These are phyloP conservation scores for Umbelopsis sp. DNA, from an alignment of 192 early-diverging fungal species.

Conservation along the genomic window DNA sequence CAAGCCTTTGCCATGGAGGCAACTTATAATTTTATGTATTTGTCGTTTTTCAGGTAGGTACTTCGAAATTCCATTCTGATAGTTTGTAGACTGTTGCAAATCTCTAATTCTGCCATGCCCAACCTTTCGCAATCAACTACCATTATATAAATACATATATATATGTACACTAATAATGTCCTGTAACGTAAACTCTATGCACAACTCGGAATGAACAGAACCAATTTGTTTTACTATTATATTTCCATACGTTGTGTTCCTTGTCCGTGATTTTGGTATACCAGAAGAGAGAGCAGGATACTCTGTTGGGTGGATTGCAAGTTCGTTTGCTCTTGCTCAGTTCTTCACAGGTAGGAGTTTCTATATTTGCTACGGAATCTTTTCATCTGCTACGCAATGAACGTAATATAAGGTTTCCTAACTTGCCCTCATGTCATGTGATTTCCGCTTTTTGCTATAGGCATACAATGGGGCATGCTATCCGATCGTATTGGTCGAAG, in stretches of 20 bases:
- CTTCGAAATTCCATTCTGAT: not conserved
- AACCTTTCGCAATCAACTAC: not conserved
- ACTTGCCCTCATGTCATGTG: not conserved
- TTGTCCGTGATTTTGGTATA: slow-evolving; percentile 67
- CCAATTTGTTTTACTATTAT: slow-evolving; percentile 25
- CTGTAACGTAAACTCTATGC: not conserved
- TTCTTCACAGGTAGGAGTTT: slow-evolving; percentile 40
- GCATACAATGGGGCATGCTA: slow-evolving; percentile 59
- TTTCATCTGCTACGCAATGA: not conserved
- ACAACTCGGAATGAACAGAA: not conserved
- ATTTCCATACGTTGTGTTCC: slow-evolving; percentile 18
- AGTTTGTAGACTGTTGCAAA: not conserved
- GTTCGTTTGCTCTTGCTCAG: slow-evolving; percentile 56
- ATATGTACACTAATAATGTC: not conserved
- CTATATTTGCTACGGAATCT: not conserved
- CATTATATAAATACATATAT: not conserved
- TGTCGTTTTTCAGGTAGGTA: slow-evolving; percentile 23
- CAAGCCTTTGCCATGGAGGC: slow-evolving; percentile 13
- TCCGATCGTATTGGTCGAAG: slow-evolving; percentile 75
- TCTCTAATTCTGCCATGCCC: not conserved
- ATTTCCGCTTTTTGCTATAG: slow-evolving; percentile 3
- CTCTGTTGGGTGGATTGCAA: slow-evolving; percentile 47
- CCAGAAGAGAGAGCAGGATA: slow-evolving; percentile 55
- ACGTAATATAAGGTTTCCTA: not conserved
- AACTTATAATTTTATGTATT: slow-evolving; percentile 17